Evolutionary conservation across 2,329 filamentous ascomycete species (phyloP).

Genomic region (Curvularia sp.): DNA sequence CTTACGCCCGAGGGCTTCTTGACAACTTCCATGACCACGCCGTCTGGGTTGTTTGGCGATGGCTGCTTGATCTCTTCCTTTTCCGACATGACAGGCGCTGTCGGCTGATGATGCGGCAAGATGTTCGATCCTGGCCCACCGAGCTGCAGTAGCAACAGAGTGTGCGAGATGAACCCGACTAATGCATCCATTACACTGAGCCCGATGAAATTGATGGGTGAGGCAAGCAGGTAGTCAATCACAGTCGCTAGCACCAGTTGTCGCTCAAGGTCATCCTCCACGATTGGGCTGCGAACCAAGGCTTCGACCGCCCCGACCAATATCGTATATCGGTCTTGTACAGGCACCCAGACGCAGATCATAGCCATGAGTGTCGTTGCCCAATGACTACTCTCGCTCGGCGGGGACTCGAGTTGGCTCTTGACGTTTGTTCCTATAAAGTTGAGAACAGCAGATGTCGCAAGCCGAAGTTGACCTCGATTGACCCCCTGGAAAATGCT

Average conservation of each 20-base stretch:
- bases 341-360: constrained; percentile 84
- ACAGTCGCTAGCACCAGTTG: constrained; percentile 79
- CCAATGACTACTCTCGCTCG: constrained; percentile 69
- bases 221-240: constrained; percentile 82
- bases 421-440: constrained; percentile 65
- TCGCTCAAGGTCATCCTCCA: constrained; percentile 73
- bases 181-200: constrained; percentile 96
- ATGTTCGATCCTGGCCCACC: constrained; percentile 53
- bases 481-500: constrained; percentile 85
- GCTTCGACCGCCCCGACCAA: constrained; percentile 81
- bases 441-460: constrained; percentile 74
- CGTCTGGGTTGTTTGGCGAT: constrained; percentile 28
- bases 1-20: constrained; percentile 61
- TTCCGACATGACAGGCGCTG: constrained; percentile 34
- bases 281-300: constrained; percentile 70
- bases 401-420: constrained; percentile 47
- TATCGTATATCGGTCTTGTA: constrained; percentile 93
- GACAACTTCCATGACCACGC: constrained; percentile 51
- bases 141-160: constrained; percentile 77
- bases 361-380: constrained; percentile 81
- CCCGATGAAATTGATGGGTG: constrained; percentile 91
- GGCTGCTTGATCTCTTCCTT: constrained; percentile 29
- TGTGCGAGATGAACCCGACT: constrained; percentile 82
- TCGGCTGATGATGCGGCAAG: constrained; percentile 49
- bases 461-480: constrained; percentile 78